Evolutionary conservation across 371 early-diverging fungal species (phyloP).

Genomic region (Phascolomyces articulosus): DNA sequence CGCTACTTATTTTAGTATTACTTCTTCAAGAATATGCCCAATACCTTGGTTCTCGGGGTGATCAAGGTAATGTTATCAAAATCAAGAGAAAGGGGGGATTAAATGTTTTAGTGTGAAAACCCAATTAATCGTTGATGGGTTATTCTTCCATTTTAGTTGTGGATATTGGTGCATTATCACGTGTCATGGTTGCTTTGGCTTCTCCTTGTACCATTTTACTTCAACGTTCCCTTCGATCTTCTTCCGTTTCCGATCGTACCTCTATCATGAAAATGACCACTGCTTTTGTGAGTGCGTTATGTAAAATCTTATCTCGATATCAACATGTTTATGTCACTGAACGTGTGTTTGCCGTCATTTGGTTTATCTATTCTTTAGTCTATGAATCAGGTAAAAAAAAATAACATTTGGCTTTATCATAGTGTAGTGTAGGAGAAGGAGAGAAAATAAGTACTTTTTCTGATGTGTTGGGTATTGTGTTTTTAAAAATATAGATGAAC

Average conservation of each 20-base stretch:
- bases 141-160: slow-evolving; percentile 32
- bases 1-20: slow-evolving; percentile 22
- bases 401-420: background rate
- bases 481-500: slow-evolving; percentile 12
- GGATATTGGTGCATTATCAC: slow-evolving; percentile 20
- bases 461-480: too few relatives aligned
- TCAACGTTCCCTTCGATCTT: slow-evolving; percentile 21
- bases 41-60: slow-evolving; percentile 18
- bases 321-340: slow-evolving; percentile 28
- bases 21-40: slow-evolving; percentile 31
- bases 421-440: too few relatives aligned
- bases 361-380: slow-evolving; percentile 33
- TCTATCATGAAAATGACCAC: slow-evolving; percentile 22
- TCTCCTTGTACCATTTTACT: slow-evolving; percentile 16
- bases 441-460: too few relatives aligned
- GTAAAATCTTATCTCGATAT: slow-evolving; percentile 30
- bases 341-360: slow-evolving; percentile 30
- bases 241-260: background rate
- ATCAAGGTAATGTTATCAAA: slow-evolving; percentile 21
- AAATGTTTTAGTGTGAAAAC: too few relatives aligned
- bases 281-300: slow-evolving; percentile 37
- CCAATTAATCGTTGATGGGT: too few relatives aligned
- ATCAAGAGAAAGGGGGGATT: too few relatives aligned
- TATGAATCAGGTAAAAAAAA: slow-evolving; percentile 7
- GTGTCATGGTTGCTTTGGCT: slow-evolving; percentile 3